Conservation (phyloP, 106 monocot species). For the Dactylorhiza incarnata region DNA sequence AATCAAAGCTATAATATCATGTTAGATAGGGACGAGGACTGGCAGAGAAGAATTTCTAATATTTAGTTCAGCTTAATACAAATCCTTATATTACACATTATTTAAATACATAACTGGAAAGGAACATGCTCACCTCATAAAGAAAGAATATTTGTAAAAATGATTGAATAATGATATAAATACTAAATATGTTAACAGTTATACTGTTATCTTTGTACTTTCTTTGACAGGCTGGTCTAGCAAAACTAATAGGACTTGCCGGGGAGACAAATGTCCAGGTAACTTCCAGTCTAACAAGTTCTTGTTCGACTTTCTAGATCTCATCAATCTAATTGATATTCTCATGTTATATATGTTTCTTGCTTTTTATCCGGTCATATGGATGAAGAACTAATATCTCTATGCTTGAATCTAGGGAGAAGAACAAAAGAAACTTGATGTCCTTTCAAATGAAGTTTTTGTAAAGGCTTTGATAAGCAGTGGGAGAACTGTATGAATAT, state of each 20-base stretch:
- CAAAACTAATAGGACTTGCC: constrained; percentile 88
- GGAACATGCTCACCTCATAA: no score
- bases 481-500: constrained; percentile 66
- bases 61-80: no score
- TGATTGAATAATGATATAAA: no score
- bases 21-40: no score
- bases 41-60: no score
- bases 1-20: no score
- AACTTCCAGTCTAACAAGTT: constrained; percentile 5
- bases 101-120: no score
- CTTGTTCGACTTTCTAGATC: neutral
- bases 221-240: constrained; percentile 74
- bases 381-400: neutral
- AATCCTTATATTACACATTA: no score
- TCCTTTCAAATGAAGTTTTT: constrained; percentile 97
- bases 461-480: constrained; percentile 88
- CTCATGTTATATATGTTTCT: neutral
- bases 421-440: constrained; percentile 97
- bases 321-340: no score
- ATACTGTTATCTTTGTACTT: neutral
- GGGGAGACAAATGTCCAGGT: constrained; percentile 96
- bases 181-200: no score
- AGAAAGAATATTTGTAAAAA: no score
- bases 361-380: neutral
- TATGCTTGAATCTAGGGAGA: constrained; percentile 55